Evolutionary conservation across 2,329 filamentous ascomycete genomes (phyloP).

Genomic region (Hypocrella siamensis): DNA sequence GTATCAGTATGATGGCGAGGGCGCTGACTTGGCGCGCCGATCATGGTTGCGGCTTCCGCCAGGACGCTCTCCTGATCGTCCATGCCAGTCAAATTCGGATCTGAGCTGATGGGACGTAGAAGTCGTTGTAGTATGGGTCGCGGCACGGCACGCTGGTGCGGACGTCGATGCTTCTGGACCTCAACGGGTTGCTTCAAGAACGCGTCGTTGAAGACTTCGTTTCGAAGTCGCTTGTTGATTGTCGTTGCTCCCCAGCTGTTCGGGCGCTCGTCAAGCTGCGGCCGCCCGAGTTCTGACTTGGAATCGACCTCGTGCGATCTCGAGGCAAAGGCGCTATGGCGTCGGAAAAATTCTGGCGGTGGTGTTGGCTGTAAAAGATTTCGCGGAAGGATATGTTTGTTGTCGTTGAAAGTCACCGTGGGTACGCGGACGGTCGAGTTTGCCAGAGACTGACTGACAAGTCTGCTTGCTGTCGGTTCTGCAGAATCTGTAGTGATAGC

Average conservation of each 20-base stretch:
- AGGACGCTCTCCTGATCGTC: constrained; percentile 1
- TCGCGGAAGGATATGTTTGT: constrained; percentile 80
- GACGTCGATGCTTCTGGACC: constrained; percentile 59
- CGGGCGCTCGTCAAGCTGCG: constrained; percentile 37
- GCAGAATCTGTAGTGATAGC: constrained; percentile 6
- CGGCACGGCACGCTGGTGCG: constrained; percentile 51
- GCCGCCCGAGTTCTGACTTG: constrained; percentile 8
- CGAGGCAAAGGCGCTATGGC: constrained; percentile 16
- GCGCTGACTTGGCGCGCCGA: neutral
- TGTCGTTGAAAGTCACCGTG: constrained; percentile 87
- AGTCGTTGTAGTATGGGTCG: constrained; percentile 30
- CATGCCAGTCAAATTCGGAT: constrained; percentile 18
- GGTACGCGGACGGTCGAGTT: constrained; percentile 51
- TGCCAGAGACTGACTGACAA: constrained; percentile 63
- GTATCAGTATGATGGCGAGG: constrained; percentile 1
- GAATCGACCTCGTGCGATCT: constrained; percentile 8
- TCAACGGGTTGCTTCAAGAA: constrained; percentile 75
- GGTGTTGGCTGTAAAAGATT: constrained; percentile 56
- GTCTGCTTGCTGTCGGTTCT: constrained; percentile 15
- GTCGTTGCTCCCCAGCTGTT: constrained; percentile 81
- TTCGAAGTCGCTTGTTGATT: constrained; percentile 74
- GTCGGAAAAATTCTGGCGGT: constrained; percentile 15
- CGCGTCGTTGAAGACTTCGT: constrained; percentile 84
- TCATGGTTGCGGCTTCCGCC: neutral
- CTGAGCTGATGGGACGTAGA: constrained; percentile 28